Evolutionary conservation across 2,329 filamentous ascomycete species (phyloP).

Genomic region (Sporothrix dimorphospora): DNA sequence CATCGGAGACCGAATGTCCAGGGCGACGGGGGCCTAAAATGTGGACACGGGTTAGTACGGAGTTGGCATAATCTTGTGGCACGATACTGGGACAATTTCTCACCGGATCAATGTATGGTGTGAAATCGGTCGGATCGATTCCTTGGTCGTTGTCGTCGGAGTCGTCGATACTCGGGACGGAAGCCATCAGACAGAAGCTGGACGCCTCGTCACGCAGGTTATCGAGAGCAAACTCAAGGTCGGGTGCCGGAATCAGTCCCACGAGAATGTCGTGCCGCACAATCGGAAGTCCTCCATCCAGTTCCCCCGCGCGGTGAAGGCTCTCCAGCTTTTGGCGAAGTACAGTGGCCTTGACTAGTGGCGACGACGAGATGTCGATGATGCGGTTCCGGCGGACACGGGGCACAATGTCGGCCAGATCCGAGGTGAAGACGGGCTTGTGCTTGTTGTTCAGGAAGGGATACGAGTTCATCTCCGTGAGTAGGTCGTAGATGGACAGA

Average conservation of each 20-base stretch:
- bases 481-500: conserved; percentile 89
- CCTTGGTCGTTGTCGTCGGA: conserved; percentile 55
- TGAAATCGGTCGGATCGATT: conserved; percentile 78
- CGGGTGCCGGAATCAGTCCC: conserved; percentile 89
- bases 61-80: neutral
- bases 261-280: conserved; percentile 77
- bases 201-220: conserved; percentile 74
- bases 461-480: conserved; percentile 97
- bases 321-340: conserved; percentile 80
- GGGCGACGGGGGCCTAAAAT: conserved; percentile 72
- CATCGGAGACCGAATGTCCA: conserved; percentile 89
- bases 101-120: conserved; percentile 85
- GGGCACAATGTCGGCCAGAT: conserved; percentile 84
- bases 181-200: conserved; percentile 80
- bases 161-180: conserved; percentile 65
- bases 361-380: conserved; percentile 86
- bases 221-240: conserved; percentile 91
- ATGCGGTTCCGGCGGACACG: conserved; percentile 73
- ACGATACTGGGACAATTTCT: conserved; percentile 38
- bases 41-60: neutral
- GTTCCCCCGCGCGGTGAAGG: conserved; percentile 81
- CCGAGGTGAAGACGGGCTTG: conserved; percentile 85
- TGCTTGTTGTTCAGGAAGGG: conserved; percentile 97
- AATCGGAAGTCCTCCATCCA: conserved; percentile 91
- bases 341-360: conserved; percentile 74